Evolutionary conservation across 352 stramenopile species (phyloP), one percentile per base, ranked within the genome.

Genomic region (Phytophthora crassamura): DNA sequence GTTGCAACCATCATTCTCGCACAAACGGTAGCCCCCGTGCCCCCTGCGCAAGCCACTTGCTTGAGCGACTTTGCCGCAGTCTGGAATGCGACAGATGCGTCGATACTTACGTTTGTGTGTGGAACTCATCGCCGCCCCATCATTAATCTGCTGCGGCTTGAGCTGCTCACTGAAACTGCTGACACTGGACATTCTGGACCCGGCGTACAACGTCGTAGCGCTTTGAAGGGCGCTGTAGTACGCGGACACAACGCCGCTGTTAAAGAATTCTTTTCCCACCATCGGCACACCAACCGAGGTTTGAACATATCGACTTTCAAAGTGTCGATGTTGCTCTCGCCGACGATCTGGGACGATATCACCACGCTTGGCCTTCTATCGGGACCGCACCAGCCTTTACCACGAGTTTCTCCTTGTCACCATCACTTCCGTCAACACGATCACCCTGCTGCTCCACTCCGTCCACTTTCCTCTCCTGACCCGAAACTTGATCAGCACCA

Each of bases 1-100:
- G 3, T 33, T 10, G 28, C 52, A 59, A 5, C 52, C 52, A 9
- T 50, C 38, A 9, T 7, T 16, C 41, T 35, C 50, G 52, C 52
- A 59, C 2, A 9, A 42, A 28, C 25, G 30, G 34, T 18, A 58
- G 20, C 35, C 36, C 11, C 35, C 50, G 36, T 58, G 50, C 12
- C 12, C 11, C 11, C 38, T 28, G 22, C 50, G 48, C 36, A 58
- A 18, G 6, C 50, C 48, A 15, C 43, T 35, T 1, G 43, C 16
- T 20, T 56, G 48, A 20, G 35, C 48, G 16, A 25, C 28, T 14
- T 20, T 33, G 33, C 18, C 22, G 15, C 48, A 56, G 12, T 28
- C 20, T 11, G 18, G 8, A 11, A 25, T 16, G 6, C 33, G 43
- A 41, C 48, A 56, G 12, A 38, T 34, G 20, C 22, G 1, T 25